A percentile compares a stretch with the other conserved stretches of the same genome.
Conservation (phyloP, 352 stramenopile species). For the Globisporangium radiosum region DNA sequence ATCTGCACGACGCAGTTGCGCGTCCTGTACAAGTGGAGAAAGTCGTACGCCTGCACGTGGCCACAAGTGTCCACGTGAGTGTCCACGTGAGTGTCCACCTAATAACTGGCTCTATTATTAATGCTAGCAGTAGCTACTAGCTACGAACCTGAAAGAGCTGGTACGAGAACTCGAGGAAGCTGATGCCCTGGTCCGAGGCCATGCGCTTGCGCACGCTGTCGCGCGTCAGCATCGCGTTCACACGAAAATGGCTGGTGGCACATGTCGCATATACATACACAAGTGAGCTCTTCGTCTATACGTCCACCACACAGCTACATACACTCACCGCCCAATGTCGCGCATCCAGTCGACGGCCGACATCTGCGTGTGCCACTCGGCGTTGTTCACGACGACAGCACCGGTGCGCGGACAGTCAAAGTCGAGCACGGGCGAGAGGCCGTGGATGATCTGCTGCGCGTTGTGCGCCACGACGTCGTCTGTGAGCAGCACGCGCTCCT, state of each 20-base stretch:
- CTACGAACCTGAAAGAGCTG: slow-evolving; percentile 92
- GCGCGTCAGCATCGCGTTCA: slow-evolving; percentile 98
- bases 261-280: not conserved
- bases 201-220: slow-evolving; percentile 98
- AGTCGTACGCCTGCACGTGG: slow-evolving; percentile 92
- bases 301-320: not conserved
- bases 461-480: slow-evolving; percentile 91
- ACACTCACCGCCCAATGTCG: slow-evolving; percentile 86
- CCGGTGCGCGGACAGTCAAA: slow-evolving; percentile 88
- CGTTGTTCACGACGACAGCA: slow-evolving; percentile 97
- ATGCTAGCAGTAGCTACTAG: no score
- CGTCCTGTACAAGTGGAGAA: slow-evolving; percentile 92
- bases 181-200: slow-evolving; percentile 92
- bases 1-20: slow-evolving; percentile 94
- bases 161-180: slow-evolving; percentile 99
- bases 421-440: slow-evolving; percentile 92
- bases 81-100: not conserved
- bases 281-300: not conserved
- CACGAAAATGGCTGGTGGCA: slow-evolving; percentile 86
- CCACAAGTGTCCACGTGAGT: not conserved
- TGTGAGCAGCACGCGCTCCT: slow-evolving; percentile 93
- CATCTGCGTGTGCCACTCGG: slow-evolving; percentile 94
- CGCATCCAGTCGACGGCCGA: slow-evolving; percentile 96
- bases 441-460: slow-evolving; percentile 84
- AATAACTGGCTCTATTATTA: not conserved